phyloP scores from a whole-genome alignment of 2,329 filamentous ascomycete genomes.

The Alternaria infectoria region DNA sequence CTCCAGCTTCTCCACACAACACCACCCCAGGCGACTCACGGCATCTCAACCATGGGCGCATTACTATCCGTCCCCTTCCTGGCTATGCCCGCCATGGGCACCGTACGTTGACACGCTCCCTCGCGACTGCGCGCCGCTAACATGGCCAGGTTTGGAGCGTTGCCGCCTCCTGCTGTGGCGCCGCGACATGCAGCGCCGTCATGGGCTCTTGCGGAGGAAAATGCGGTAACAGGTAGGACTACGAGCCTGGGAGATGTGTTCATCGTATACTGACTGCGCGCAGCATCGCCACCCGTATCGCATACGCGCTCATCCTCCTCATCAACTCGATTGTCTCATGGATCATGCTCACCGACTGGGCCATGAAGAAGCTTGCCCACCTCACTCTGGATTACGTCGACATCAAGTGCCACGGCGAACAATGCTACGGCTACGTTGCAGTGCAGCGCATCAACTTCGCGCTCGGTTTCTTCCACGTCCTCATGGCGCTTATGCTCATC shows the following conservation, averaged over 20 bases:
- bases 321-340: conserved; percentile 96
- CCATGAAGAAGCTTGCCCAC: conserved; percentile 91
- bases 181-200: conserved; percentile 93
- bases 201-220: conserved; percentile 90
- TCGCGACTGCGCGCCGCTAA: conserved; percentile 27
- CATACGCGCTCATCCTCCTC: conserved; percentile 91
- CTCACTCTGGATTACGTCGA: conserved; percentile 95
- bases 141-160: conserved; percentile 71
- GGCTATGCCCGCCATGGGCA: conserved; percentile 83
- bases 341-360: conserved; percentile 99
- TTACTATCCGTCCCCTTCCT: conserved; percentile 88
- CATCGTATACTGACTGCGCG: conserved; percentile 12
- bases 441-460: conserved; percentile 98
- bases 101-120: conserved; percentile 64
- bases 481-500: conserved; percentile 82
- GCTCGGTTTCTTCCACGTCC: conserved; percentile 88
- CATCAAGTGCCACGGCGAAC: conserved; percentile 85
- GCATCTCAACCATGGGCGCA: conserved; percentile 74
- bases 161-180: conserved; percentile 91
- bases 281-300: conserved; percentile 95
- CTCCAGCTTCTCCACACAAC: conserved; percentile 16
- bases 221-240: conserved; percentile 83
- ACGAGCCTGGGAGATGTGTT: not conserved
- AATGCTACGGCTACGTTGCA: conserved; percentile 94
- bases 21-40: conserved; percentile 7